Percentiles rank a stretch among this genome's conserved stretches.
phyloP scores from a whole-genome alignment of 495 filamentous ascomycete species.

The Trichoderma reesei region DNA sequence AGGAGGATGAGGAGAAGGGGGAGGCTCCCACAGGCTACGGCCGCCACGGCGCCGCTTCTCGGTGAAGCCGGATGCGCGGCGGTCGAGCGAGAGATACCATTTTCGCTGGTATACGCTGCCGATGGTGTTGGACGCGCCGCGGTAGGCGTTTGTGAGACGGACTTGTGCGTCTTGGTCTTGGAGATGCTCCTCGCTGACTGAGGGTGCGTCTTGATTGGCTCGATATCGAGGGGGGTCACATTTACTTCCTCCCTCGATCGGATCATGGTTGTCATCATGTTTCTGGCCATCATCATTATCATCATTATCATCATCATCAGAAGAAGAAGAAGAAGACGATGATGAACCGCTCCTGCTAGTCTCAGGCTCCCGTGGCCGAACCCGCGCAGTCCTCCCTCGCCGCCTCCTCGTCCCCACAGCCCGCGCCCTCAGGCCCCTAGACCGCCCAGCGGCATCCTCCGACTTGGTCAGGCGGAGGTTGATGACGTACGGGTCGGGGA shows the following conservation, averaged over 20 bases:
- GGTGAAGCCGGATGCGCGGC: conserved; percentile 43
- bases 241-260: neutral
- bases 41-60: conserved; percentile 18
- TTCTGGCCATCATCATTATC: no score
- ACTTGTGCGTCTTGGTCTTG: conserved; percentile 39
- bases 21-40: conserved; percentile 15
- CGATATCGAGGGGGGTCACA: neutral
- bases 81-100: conserved; percentile 53
- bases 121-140: conserved; percentile 51
- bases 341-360: no score
- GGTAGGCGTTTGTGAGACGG: conserved; percentile 53
- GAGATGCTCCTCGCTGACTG: conserved; percentile 28
- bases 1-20: no score
- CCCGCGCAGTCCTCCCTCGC: neutral
- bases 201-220: neutral
- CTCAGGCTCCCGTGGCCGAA: conserved; percentile 7
- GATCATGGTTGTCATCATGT: neutral
- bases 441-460: conserved; percentile 31
- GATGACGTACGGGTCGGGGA: conserved; percentile 50
- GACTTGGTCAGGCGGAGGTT: conserved; percentile 43
- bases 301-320: no score
- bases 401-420: conserved; percentile 12
- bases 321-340: conserved; percentile 12
- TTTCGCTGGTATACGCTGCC: conserved; percentile 53
- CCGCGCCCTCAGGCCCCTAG: conserved; percentile 16